These are phyloP conservation scores for Olyra latifolia DNA, from an alignment of 176 grass and related monocot genomes.

Conservation along the genomic window DNA sequence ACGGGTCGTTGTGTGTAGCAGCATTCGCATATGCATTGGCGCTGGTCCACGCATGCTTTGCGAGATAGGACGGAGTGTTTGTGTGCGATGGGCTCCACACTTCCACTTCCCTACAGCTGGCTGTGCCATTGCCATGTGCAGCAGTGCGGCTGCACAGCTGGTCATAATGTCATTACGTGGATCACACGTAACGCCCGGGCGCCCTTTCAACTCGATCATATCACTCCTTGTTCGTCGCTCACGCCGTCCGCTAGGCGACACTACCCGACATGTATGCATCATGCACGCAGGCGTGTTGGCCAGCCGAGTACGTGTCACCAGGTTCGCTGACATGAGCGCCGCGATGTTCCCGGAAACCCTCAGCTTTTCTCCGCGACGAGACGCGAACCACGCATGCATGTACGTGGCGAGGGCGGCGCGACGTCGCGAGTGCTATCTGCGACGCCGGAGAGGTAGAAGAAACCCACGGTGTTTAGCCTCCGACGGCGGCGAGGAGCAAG, in stretches of 20 bases:
- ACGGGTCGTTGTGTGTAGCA: not conserved
- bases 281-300: not conserved
- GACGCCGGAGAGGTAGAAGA: not conserved
- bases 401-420: too few relatives aligned
- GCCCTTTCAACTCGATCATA: not conserved
- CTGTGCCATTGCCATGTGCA: slow-evolving; percentile 43
- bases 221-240: not conserved
- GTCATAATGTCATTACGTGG: slow-evolving; percentile 26
- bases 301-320: not conserved
- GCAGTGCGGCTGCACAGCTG: slow-evolving; percentile 14
- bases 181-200: slow-evolving; percentile 3
- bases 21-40: not conserved
- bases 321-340: not conserved
- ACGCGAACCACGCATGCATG: not conserved
- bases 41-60: not conserved
- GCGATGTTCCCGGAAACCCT: too few relatives aligned
- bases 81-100: slow-evolving; percentile 21
- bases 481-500: not conserved
- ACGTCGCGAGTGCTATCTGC: not conserved
- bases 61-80: not conserved
- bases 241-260: not conserved
- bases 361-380: too few relatives aligned
- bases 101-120: slow-evolving; percentile 24
- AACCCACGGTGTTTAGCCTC: not conserved
- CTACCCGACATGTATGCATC: not conserved